A percentile compares a stretch with the other conserved stretches of the same genome.
Evolutionary conservation across 2,329 filamentous ascomycete genomes (phyloP).

Genomic region (Ilyonectria mors-panacis): DNA sequence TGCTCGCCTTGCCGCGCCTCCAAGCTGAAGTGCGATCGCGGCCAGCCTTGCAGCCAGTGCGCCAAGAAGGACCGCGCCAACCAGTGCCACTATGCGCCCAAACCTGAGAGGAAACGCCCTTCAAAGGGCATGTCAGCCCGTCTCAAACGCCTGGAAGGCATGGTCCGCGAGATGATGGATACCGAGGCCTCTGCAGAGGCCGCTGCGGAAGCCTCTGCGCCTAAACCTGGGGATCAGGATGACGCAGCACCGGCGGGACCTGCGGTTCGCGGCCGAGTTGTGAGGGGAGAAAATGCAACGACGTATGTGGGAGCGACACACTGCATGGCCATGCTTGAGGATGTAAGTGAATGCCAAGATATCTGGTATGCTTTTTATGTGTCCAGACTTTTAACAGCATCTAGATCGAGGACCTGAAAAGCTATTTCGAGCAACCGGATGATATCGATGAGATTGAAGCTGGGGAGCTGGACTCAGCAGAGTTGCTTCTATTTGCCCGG

Average conservation of each 20-base stretch:
- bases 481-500: constrained; percentile 60
- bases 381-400: constrained; percentile 23
- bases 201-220: not conserved
- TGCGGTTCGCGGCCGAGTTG: constrained; percentile 57
- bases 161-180: constrained; percentile 71
- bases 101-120: constrained; percentile 57
- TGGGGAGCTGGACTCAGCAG: constrained; percentile 56
- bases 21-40: constrained; percentile 71
- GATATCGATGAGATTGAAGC: constrained; percentile 53
- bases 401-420: constrained; percentile 72
- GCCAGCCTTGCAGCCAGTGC: constrained; percentile 67
- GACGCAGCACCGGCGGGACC: constrained; percentile 38
- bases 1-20: constrained; percentile 67
- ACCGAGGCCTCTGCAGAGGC: constrained; percentile 50
- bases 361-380: not conserved
- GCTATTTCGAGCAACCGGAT: constrained; percentile 68
- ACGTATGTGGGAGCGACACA: constrained; percentile 73
- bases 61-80: constrained; percentile 63
- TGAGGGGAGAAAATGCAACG: constrained; percentile 59
- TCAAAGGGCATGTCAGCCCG: constrained; percentile 68
- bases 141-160: constrained; percentile 68
- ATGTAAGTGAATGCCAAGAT: constrained; percentile 59
- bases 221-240: not conserved
- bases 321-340: constrained; percentile 72
- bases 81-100: constrained; percentile 65